A percentile compares a stretch with the other conserved stretches of the same genome.
Conservation (phyloP, 441 rosid species). For the Flueggea neowawraea region DNA sequence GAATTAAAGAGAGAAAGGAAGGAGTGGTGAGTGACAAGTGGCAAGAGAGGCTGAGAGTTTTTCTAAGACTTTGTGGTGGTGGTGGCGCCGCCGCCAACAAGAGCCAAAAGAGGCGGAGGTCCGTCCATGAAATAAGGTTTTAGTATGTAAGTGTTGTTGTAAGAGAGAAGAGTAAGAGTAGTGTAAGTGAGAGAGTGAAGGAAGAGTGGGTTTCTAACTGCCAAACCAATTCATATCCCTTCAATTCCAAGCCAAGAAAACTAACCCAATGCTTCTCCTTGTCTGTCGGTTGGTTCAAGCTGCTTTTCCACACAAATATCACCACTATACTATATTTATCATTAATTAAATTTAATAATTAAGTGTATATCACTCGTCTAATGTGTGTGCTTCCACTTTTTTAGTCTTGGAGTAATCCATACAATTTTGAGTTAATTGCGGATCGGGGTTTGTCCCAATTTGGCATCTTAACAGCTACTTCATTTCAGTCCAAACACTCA, state of each 20-base stretch:
- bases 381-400: background rate
- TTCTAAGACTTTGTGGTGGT: constrained; percentile 39
- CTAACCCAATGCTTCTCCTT: constrained; percentile 45
- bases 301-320: constrained; percentile 40
- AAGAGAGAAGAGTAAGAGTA: background rate
- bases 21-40: too few species aligned
- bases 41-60: constrained; percentile 22
- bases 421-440: background rate
- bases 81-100: constrained; percentile 5
- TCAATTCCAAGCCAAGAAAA: constrained; percentile 68
- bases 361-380: background rate
- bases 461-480: background rate
- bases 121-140: background rate
- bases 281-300: constrained; percentile 49
- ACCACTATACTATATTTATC: background rate
- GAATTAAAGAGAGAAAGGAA: too few species aligned
- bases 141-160: background rate
- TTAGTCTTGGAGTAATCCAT: background rate
- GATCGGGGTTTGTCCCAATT: background rate
- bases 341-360: too few species aligned
- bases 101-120: background rate
- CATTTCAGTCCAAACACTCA: constrained; percentile 11
- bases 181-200: background rate
- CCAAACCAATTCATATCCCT: constrained; percentile 53
- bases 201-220: constrained; percentile 38